Evolutionary conservation across 805 yeast species (phyloP), one percentile per base, ranked within the genome.

Genomic region (Candida andamanensis): DNA sequence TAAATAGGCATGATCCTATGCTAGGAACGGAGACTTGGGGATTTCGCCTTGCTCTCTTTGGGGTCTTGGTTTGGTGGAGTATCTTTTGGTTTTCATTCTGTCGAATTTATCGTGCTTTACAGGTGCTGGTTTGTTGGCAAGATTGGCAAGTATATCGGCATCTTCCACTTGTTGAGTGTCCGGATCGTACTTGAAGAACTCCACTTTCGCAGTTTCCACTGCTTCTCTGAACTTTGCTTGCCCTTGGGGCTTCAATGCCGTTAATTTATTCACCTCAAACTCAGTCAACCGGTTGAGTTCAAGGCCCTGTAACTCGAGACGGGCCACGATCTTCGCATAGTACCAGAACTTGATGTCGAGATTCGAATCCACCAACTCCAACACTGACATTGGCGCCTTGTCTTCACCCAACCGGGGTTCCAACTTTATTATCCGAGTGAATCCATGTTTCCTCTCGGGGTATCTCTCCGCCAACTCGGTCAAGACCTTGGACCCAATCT

Each of bases 391-490:
- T 19, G 89, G 89, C 0, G 97, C 95, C 40, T 78, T 82, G 54
- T 92, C 98, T 39, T 63, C 68, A 35, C 92, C 89, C 28, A 80
- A 57, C 44, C 97, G 71, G 12, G 89, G 86, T 56, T 92, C 97
- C 39, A 92, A 64, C 45, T 74, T 79, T 40, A 87, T 61, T 33
- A 90, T 75, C 45, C 97, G 75, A 3, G 97, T 86, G 62, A 80
- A 90, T 1, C 97, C 97, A 40, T 86, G 84, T 1, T 58, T 51
- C 60, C 95, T 74, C 15, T 58, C 48, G 4, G 63, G 49, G 50
- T 83, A 89, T 36, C 95, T 68, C 25, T 74, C 67, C 4, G 76
- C 74, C 24, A 89, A 64, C 25, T 74, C 85, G 12, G 68, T 71
- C 38, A 81, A 64, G 26, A 92, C 60, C 50, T 82, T 85, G n/a